phyloP scores from a whole-genome alignment of 768 basidiomycete species.

The Psilocybe cyanescens region DNA sequence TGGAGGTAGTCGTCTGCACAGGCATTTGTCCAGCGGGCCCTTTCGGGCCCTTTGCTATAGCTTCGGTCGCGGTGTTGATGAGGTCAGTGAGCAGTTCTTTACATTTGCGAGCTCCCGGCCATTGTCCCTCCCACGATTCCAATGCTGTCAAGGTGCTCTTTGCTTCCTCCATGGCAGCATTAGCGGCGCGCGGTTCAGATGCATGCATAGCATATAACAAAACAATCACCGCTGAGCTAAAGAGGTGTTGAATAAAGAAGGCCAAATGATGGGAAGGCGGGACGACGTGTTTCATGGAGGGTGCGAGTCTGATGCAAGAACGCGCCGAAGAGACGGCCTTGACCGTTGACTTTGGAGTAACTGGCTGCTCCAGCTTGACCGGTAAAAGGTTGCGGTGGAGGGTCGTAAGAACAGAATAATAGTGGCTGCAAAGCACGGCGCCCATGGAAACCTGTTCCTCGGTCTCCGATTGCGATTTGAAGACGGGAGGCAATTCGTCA shows the following conservation, averaged over 20 bases:
- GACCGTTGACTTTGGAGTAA: slow-evolving; percentile 71
- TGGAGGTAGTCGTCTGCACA: slow-evolving; percentile 19
- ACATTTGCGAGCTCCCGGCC: slow-evolving; percentile 90
- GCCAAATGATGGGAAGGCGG: slow-evolving; percentile 87
- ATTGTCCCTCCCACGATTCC: slow-evolving; percentile 82
- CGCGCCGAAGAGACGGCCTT: slow-evolving; percentile 87
- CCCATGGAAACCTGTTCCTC: slow-evolving; percentile 87
- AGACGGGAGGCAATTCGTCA: slow-evolving; percentile 71
- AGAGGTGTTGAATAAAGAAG: slow-evolving; percentile 88
- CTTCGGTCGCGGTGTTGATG: slow-evolving; percentile 69
- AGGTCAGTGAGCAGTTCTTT: slow-evolving; percentile 78
- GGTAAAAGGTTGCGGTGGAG: slow-evolving; percentile 89
- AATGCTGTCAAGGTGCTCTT: slow-evolving; percentile 71
- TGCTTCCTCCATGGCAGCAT: slow-evolving; percentile 82
- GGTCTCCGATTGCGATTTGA: slow-evolving; percentile 75
- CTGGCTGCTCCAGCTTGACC: slow-evolving; percentile 70
- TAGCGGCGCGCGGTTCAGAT: slow-evolving; percentile 63
- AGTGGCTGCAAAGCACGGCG: slow-evolving; percentile 85
- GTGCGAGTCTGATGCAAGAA: slow-evolving; percentile 83
- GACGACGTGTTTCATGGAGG: slow-evolving; percentile 82
- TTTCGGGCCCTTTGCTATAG: slow-evolving; percentile 49
- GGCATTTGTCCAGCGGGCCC: slow-evolving; percentile 25
- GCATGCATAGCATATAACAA: slow-evolving; percentile 87
- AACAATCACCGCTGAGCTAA: slow-evolving; percentile 87
- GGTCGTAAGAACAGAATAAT: slow-evolving; percentile 86